A percentile compares a stretch with the other conserved stretches of the same genome.
Evolutionary conservation across 2,329 filamentous ascomycete genomes (phyloP).

Genomic region (Fusarium sp.): DNA sequence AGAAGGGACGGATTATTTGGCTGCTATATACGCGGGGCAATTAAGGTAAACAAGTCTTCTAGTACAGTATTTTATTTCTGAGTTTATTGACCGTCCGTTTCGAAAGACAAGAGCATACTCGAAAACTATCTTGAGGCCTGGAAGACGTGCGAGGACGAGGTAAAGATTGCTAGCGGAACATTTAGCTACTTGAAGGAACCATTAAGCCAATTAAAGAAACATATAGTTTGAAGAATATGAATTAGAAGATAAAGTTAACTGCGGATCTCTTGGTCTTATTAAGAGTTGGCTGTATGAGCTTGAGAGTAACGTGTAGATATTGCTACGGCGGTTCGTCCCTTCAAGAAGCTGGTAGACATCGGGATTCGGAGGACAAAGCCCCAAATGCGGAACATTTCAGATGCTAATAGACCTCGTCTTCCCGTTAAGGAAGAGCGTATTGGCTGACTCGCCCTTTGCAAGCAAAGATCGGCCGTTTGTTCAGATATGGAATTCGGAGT

Average conservation of each 20-base stretch:
- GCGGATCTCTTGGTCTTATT: neutral
- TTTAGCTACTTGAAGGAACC: fast-evolving
- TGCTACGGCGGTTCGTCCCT: fast-evolving
- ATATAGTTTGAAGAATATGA: fast-evolving
- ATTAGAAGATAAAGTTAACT: neutral
- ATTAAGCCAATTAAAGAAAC: neutral
- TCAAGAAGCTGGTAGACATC: too few species aligned
- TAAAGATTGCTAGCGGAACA: neutral
- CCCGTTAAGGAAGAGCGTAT: fast-evolving
- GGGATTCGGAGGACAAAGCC: too few species aligned
- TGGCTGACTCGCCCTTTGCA: fast-evolving
- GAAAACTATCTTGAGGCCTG: too few species aligned
- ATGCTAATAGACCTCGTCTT: fast-evolving
- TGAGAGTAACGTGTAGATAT: fast-evolving
- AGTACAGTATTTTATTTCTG: too few species aligned
- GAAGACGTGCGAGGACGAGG: neutral
- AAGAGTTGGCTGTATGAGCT: fast-evolving
- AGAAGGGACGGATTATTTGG: too few species aligned
- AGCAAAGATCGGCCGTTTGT: fast-evolving
- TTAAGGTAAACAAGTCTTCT: neutral
- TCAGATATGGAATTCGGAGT: neutral
- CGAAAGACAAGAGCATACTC: fast-evolving
- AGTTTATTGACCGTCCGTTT: too few species aligned
- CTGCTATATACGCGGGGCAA: neutral
- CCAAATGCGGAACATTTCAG: fast-evolving